Evolutionary conservation across 2,329 filamentous ascomycete genomes (phyloP), one percentile per base, ranked within the genome.

Genomic region (Tolypocladium ovalisporum): DNA sequence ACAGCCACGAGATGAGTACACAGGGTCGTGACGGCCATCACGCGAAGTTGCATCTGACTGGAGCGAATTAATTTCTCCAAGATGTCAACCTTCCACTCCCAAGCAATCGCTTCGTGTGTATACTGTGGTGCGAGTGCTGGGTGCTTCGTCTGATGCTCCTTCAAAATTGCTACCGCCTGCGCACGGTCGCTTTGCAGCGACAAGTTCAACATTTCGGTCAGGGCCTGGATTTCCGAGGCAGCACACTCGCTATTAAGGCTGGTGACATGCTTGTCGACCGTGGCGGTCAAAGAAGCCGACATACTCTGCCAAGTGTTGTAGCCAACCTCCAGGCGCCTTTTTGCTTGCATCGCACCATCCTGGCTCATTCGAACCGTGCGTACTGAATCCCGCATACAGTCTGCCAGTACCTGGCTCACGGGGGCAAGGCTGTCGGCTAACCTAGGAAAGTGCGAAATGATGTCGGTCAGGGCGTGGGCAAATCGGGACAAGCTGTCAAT

Each of bases 31-130:
- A 93, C 85, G 24, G 90, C 90, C 68, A 84, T 80, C 15, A 95
- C 88, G 40, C 93, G 86, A 40, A 97, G 77, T 66, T 96, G 90
- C 90, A 97, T 96, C 65, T 93, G 89, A 39, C 89, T 87, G 58
- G 89, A 93, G 65, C 82, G 84, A 55, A 97, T 86, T 62, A 93
- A 84, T 62, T 83, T 87, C 64, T 83, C 84, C 55, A 89, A 75
- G 1, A 87, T 75, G 49, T 77, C 76, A 63, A 96, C 85, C 54
- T 84, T 86, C 86, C 89, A 95, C 57, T 84, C 79, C 55, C 78
- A 76, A 1, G 78, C 72, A 19, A 88, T 75, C 0, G 85, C 75
- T 10, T 81, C 79, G 1, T 75, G 65, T 1, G 75, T 74, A 57
- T 72, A 71, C 2, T 67, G 69, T 3, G 62, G 59, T 9, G 72